A percentile compares a stretch with the other conserved stretches of the same genome.
These are phyloP conservation scores for Cryptosporidium sp. DNA, from an alignment of 169 alveolate genomes.

Conservation along the genomic window DNA sequence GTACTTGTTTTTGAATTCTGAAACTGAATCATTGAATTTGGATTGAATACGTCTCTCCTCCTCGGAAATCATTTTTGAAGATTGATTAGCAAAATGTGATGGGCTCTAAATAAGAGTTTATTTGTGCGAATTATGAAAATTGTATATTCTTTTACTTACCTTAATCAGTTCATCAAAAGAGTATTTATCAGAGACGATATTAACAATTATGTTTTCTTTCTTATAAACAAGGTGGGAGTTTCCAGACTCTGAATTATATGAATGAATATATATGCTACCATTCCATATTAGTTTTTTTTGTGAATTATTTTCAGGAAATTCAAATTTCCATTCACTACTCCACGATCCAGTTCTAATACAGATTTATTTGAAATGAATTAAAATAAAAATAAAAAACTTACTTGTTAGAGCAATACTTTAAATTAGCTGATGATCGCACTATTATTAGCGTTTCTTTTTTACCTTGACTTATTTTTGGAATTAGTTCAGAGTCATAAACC, in stretches of 20 bases:
- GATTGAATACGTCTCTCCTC: slow-evolving; percentile 25
- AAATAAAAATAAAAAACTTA: slow-evolving; percentile 7
- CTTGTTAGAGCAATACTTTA: slow-evolving; percentile 36
- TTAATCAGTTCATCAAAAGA: slow-evolving; percentile 1
- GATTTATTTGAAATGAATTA: not conserved
- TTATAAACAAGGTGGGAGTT: slow-evolving; percentile 57
- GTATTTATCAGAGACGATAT: slow-evolving; percentile 9
- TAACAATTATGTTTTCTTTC: not conserved
- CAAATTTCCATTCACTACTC: slow-evolving; percentile 64
- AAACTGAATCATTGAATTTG: not conserved
- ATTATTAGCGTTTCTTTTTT: slow-evolving; percentile 25
- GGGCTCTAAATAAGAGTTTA: not conserved
- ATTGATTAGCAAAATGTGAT: slow-evolving; percentile 1
- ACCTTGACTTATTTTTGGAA: slow-evolving; percentile 36
- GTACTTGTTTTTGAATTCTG: not conserved
- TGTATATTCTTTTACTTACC: not conserved
- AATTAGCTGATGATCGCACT: slow-evolving; percentile 35
- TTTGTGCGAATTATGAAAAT: not conserved
- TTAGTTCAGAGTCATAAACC: slow-evolving; percentile 34
- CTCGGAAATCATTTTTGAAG: slow-evolving; percentile 11
- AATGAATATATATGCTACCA: slow-evolving; percentile 30
- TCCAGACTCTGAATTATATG: slow-evolving; percentile 36
- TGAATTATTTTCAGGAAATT: slow-evolving; percentile 29
- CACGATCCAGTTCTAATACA: slow-evolving; percentile 56
- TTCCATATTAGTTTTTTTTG: slow-evolving; percentile 9